Evolutionary conservation across 1,284 basidiomycete species (phyloP).

Genomic region (Entoloma clypeatum): DNA sequence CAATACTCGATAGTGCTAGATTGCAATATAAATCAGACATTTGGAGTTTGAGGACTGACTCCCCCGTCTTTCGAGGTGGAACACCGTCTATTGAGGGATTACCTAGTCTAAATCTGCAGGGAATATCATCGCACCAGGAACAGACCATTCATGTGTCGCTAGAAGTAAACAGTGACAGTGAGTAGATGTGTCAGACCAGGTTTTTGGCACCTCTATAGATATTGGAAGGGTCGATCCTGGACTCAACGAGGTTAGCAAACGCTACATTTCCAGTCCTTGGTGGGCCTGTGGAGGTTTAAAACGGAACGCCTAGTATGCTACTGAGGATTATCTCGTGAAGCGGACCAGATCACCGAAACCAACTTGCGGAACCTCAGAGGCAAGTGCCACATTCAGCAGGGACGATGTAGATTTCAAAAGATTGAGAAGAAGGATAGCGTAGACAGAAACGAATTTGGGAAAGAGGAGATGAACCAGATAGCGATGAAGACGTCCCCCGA

Average conservation of each 20-base stretch:
- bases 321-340: conserved; percentile 43
- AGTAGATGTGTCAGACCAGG: neutral
- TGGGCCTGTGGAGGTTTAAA: conserved; percentile 42
- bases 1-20: conserved; percentile 42
- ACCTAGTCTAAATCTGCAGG: too few relatives aligned
- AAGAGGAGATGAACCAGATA: too few relatives aligned
- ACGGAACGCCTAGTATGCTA: conserved; percentile 36
- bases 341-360: conserved; percentile 36
- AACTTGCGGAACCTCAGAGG: conserved; percentile 21
- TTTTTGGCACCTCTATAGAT: conserved; percentile 36
- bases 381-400: conserved; percentile 12
- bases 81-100: conserved; percentile 46
- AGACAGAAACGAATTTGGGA: neutral
- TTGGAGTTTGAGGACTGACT: too few relatives aligned
- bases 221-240: conserved; percentile 30
- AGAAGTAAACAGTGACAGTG: conserved; percentile 1
- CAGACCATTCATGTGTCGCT: too few relatives aligned
- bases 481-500: too few relatives aligned
- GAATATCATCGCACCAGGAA: too few relatives aligned
- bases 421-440: neutral
- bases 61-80: too few relatives aligned
- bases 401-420: conserved; percentile 6
- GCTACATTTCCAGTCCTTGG: conserved; percentile 40
- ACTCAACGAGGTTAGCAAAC: conserved; percentile 38
- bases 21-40: too few relatives aligned